Conservation (phyloP, 352 stramenopile species). For the Thraustochytrium striatum region DNA sequence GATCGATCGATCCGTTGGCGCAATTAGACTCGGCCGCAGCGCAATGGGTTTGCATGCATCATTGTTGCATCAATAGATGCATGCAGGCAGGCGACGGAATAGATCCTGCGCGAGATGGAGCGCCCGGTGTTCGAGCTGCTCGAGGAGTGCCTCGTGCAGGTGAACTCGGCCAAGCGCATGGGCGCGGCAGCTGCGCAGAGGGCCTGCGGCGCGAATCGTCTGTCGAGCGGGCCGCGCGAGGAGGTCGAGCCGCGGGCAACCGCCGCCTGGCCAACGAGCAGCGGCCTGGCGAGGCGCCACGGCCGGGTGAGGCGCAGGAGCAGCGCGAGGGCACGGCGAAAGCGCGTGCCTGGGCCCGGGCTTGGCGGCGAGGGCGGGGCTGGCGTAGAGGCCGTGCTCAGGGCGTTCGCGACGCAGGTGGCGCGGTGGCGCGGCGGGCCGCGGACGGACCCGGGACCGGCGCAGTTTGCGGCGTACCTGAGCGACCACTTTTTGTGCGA, state of each 20-base stretch:
- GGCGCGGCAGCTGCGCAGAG: too few species aligned
- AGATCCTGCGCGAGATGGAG: too few species aligned
- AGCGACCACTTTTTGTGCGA: neutral
- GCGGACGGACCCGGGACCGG: neutral
- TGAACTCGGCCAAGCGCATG: neutral
- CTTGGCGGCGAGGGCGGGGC: too few species aligned
- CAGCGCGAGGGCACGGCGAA: neutral
- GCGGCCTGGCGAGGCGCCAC: neutral
- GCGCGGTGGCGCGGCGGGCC: neutral
- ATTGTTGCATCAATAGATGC: too few species aligned
- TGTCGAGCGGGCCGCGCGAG: neutral
- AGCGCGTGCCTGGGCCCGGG: too few species aligned
- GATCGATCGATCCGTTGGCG: too few species aligned
- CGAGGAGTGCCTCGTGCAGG: neutral
- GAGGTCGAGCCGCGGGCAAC: neutral
- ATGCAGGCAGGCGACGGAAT: too few species aligned
- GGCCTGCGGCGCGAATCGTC: neutral
- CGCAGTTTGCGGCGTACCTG: slow-evolving; percentile 2
- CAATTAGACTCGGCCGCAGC: too few species aligned
- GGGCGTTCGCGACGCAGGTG: slow-evolving; percentile 4
- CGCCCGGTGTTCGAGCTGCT: neutral
- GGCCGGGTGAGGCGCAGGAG: neutral
- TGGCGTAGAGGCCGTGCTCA: slow-evolving; percentile 4
- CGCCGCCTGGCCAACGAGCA: neutral
- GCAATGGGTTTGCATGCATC: too few species aligned